Conservation (phyloP, 2,329 filamentous ascomycete species). For the Teratosphaeria gauchensis region DNA sequence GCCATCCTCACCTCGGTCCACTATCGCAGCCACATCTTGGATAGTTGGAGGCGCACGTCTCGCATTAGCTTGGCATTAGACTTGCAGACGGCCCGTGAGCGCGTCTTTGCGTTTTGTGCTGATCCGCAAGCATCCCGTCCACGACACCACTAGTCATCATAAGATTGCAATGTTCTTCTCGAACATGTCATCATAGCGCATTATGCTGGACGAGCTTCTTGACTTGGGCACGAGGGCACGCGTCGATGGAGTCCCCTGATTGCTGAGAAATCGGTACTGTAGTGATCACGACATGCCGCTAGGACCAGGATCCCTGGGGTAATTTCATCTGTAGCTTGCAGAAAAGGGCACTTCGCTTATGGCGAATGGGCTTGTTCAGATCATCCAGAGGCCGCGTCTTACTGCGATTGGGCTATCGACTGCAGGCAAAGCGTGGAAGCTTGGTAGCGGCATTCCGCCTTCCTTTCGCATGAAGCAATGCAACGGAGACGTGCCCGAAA, state of each 20-base stretch:
- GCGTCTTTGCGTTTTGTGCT: background rate
- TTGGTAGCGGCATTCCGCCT: background rate
- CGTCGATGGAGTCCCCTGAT: too few species aligned
- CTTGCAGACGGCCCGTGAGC: background rate
- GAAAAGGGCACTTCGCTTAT: background rate
- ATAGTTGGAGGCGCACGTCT: background rate
- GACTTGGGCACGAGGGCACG: too few species aligned
- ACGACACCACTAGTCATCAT: background rate
- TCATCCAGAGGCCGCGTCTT: background rate
- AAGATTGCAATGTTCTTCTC: background rate
- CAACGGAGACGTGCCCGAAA: background rate
- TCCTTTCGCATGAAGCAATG: background rate
- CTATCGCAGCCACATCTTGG: background rate
- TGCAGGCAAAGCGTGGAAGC: background rate
- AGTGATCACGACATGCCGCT: background rate
- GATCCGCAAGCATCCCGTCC: background rate
- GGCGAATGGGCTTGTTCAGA: background rate
- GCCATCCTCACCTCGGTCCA: background rate
- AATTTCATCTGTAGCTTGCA: background rate
- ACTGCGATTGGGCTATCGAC: background rate
- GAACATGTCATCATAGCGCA: background rate
- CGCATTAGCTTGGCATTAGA: background rate
- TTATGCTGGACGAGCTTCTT: too few species aligned
- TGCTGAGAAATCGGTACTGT: background rate
- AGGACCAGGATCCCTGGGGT: background rate